Evolutionary conservation across 2,329 filamentous ascomycete species (phyloP), one percentile per base, ranked within the genome.

Genomic region (Hypomyces perniciosus): DNA sequence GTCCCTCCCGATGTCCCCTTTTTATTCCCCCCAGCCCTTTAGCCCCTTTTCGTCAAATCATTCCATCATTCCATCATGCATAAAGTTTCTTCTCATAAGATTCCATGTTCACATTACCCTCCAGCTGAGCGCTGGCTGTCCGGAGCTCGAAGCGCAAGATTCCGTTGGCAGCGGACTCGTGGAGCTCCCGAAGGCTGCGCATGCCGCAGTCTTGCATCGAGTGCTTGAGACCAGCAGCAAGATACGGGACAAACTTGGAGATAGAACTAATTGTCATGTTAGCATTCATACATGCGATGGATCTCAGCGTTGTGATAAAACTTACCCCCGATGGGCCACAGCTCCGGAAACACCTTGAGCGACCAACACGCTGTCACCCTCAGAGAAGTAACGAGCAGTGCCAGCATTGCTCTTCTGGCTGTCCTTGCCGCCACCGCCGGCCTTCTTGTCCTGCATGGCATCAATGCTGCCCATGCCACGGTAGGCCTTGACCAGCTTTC

Each of bases 11-110:
- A 39, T 44, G 12, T 13, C 20, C 20, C 31, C 39, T 12, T 28
- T 30, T 35, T 37, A 29, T 45, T 42, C 39, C 51, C 42, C 37
- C 39, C 39, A 30, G 41, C 46, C 42, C 51, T 34, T 34, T 57
- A 53, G 50, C 40, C 53, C 48, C 40, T 48, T 52, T 54, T 43
- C 50, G 20, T 53, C 55, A 56, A 59, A 55, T 61, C 59, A 61
- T 55, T 46, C 44, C 51, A 55, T 61, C 59, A 61, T 55, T 46
- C 44, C 51, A 52, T 71, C 83, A 96, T 63, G 90, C 90, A 74
- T 95, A 99, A 60, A 99, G 86, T 82, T 97, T 99, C 87, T 99
- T 99, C 79, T 97, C 93, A 69, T 95, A 97, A 68, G 89, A 92
- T 77, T 97, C 90, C 80, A 99, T 90, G 75, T 97, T 95, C 55